A percentile compares a stretch with the other conserved stretches of the same genome.
These are phyloP conservation scores for Macadamia integrifolia DNA, from an alignment of 164 flowering plant genomes.

Conservation along the genomic window DNA sequence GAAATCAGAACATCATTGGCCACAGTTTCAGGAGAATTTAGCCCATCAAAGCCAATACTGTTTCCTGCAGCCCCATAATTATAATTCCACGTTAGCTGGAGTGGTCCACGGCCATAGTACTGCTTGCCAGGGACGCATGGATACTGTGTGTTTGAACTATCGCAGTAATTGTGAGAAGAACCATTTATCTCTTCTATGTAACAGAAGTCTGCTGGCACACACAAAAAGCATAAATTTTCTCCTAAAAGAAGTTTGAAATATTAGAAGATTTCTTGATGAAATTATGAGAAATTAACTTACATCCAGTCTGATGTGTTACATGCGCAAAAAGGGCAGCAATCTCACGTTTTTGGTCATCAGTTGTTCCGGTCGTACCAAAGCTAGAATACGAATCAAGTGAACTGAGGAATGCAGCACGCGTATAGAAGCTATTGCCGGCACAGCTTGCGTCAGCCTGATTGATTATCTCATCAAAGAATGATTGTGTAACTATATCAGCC, in stretches of 20 bases:
- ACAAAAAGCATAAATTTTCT: too few species aligned
- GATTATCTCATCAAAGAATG: conserved; percentile 40
- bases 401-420: conserved; percentile 36
- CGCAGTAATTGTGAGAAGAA: conserved; percentile 41
- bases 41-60: conserved; percentile 42
- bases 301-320: too few species aligned
- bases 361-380: conserved; percentile 40
- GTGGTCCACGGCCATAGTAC: conserved; percentile 59
- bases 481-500: conserved; percentile 30
- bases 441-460: conserved; percentile 30
- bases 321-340: conserved; percentile 56
- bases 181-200: conserved; percentile 46
- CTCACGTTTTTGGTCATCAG: conserved; percentile 51
- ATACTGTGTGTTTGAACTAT: conserved; percentile 29
- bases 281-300: too few species aligned
- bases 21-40: conserved; percentile 49
- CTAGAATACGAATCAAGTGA: conserved; percentile 32
- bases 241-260: too few species aligned
- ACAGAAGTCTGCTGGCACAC: conserved; percentile 26
- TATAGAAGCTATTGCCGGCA: conserved; percentile 45
- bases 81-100: conserved; percentile 68
- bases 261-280: too few species aligned
- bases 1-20: conserved; percentile 31
- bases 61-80: conserved; percentile 66
- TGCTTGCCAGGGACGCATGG: conserved; percentile 38